Evolutionary conservation across 2,329 filamentous ascomycete genomes (phyloP), one percentile per base, ranked within the genome.

Genomic region (Ophiognomonia clavigignenti-juglandacearum): DNA sequence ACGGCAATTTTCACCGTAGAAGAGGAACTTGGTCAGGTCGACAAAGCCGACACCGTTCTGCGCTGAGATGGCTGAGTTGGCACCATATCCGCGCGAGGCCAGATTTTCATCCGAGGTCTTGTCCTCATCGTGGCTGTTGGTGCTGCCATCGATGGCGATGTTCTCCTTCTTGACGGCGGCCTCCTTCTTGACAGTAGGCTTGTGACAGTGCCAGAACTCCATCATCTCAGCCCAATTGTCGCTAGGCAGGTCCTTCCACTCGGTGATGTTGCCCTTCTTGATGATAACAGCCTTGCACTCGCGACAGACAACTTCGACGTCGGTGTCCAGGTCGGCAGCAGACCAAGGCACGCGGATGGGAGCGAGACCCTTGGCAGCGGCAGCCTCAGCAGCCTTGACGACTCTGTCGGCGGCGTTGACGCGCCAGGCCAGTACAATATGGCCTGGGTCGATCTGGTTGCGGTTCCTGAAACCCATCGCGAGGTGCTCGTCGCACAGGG

Each of bases 221-320:
- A 98, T 98, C 91, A 98, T 95, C 69, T 98, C 93, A 0, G 93
- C 95, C 93, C 93, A 98, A 60, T 96, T 92, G 58, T 95, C 90
- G 60, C 90, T 96, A 0, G 93, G 93, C 16, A 98, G 71, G 60
- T 98, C 90, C 66, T 92, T 96, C 92, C 93, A 98, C 31, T 68
- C 36, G 43, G 35, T 36, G 24, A 50, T 26, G 7, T 31, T 44
- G 9, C 35, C 53, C 66, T 24, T 39, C 9, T 23, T 5, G n/a
- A 50, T 29, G n/a, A 71, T 6, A 48, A 51, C 22, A 61, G 53
- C 31, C 58, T 36, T n/a, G 31, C 50, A 52, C 16, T 16, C 14
- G 18, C 50, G 50, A 34, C 50, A 52, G n/a, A 19, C 19, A 27
- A 52, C 23, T n/a, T 36, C 39, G 9, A 44, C 16, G 13, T 32